phyloP scores from a whole-genome alignment of 1,284 basidiomycete species.

The Leccinum colubrinum region DNA sequence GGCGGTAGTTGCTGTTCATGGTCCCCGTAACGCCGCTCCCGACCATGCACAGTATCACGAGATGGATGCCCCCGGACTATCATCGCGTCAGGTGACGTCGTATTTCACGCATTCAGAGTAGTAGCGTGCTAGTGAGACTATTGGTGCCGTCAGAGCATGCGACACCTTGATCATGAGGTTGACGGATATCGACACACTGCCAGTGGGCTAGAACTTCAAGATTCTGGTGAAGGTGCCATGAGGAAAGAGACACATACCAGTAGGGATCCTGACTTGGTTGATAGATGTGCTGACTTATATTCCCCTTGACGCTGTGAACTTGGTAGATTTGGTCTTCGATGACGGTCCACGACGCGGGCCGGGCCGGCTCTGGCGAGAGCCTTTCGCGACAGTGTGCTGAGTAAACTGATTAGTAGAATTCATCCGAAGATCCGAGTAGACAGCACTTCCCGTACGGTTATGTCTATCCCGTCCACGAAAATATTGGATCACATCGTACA shows the following conservation, averaged over 20 bases:
- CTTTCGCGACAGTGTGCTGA: background rate
- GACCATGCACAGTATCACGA: no score
- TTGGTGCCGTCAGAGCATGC: background rate
- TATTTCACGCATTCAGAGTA: background rate
- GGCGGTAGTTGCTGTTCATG: no score
- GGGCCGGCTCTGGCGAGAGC: background rate
- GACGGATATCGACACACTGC: background rate
- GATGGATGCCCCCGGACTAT: no score
- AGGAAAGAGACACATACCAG: no score
- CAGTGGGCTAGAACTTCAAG: background rate
- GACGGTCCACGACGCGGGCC: background rate
- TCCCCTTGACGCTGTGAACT: background rate
- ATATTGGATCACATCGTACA: slow-evolving; percentile 68
- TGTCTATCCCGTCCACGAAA: slow-evolving; percentile 39
- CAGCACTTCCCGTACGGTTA: background rate
- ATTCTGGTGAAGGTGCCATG: background rate
- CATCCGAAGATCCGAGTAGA: background rate
- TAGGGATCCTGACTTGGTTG: background rate
- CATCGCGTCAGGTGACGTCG: background rate
- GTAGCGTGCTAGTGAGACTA: background rate
- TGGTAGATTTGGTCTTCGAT: background rate
- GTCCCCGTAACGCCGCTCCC: no score
- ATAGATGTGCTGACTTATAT: background rate
- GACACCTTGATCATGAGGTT: background rate
- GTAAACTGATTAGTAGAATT: background rate